Conservation (phyloP, 257 asterid species). For the Solanum pennellii region DNA sequence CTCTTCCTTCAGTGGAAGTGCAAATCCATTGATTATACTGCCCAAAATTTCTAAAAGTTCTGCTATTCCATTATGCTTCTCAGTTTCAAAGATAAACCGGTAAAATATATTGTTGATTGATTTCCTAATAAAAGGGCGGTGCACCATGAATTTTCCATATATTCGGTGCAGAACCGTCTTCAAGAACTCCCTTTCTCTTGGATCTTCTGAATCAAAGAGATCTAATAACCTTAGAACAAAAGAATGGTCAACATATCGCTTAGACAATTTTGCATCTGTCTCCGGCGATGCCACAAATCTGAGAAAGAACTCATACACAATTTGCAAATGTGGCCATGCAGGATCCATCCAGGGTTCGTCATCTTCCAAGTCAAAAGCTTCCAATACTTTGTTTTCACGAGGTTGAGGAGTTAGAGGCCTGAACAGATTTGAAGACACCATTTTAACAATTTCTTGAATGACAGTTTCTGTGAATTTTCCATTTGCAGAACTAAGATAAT, state of each 20-base stretch:
- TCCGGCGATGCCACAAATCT: constrained; percentile 64
- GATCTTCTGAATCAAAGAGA: constrained; percentile 64
- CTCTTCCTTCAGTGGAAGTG: constrained; percentile 62
- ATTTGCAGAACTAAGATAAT: constrained; percentile 35
- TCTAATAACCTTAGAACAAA: constrained; percentile 44
- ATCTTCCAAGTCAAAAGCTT: constrained; percentile 53
- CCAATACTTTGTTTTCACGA: constrained; percentile 43
- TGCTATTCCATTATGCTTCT: constrained; percentile 61
- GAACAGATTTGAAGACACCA: constrained; percentile 40
- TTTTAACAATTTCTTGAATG: constrained; percentile 44
- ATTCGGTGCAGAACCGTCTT: constrained; percentile 54
- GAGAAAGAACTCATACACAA: constrained; percentile 52
- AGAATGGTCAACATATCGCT: constrained; percentile 55
- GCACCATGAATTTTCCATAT: constrained; percentile 68
- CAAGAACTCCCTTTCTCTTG: constrained; percentile 56
- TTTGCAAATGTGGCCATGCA: constrained; percentile 58
- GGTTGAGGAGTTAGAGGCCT: constrained; percentile 45
- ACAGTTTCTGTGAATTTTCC: constrained; percentile 44
- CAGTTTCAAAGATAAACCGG: constrained; percentile 49
- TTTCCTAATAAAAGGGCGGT: constrained; percentile 57
- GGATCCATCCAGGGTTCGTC: constrained; percentile 68
- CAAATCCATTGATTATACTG: constrained; percentile 62
- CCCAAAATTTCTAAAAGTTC: constrained; percentile 60
- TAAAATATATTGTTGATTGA: constrained; percentile 53
- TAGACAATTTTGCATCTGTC: constrained; percentile 60